phyloP scores from a whole-genome alignment of 73 alveolate species.

The Symbiodinium natans region DNA sequence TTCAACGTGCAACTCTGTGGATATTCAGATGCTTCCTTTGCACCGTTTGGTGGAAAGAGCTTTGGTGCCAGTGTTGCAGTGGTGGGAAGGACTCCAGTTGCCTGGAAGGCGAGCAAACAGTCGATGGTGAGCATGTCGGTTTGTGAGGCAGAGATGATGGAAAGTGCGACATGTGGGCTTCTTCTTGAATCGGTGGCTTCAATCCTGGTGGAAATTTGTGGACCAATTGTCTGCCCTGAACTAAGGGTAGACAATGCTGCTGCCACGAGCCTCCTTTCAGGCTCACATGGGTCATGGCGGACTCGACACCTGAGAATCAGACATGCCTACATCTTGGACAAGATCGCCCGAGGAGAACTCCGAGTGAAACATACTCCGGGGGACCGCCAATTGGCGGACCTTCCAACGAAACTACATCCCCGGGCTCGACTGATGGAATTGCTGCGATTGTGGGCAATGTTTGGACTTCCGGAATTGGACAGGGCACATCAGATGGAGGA shows the following conservation, averaged over 20 bases:
- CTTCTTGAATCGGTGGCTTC: not conserved
- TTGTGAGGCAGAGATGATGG: not conserved
- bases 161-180: not conserved
- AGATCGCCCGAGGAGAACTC: too few relatives aligned
- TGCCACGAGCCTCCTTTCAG: not conserved
- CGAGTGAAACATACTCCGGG: not conserved
- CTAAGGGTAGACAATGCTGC: not conserved
- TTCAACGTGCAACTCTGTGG: not conserved
- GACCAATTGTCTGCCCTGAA: not conserved
- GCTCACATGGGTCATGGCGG: not conserved
- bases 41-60: not conserved
- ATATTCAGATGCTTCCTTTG: not conserved
- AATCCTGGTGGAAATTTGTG: not conserved
- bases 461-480: not conserved
- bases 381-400: not conserved
- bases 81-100: not conserved
- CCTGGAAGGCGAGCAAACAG: not conserved
- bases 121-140: not conserved
- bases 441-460: not conserved
- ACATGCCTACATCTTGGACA: not conserved
- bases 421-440: not conserved
- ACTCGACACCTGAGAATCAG: not conserved
- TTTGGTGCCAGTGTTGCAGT: not conserved
- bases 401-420: not conserved
- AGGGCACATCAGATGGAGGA: too few relatives aligned